phyloP scores from a whole-genome alignment of 176 grass and related monocot species.

The Ampelocalamus luodianensis region DNA sequence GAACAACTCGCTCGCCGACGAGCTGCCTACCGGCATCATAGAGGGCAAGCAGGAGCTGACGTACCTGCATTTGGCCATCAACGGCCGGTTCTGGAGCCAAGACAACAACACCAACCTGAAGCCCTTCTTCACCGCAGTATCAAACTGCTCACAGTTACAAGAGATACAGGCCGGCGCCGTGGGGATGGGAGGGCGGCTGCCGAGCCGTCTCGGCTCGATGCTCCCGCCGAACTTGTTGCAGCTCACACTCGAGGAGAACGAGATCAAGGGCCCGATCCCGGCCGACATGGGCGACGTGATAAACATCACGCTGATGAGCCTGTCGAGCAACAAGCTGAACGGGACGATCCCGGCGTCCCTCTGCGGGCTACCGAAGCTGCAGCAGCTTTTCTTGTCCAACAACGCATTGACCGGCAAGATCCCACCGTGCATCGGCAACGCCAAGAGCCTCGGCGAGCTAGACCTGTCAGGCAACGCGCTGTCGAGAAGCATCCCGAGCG shows the following conservation, averaged over 20 bases:
- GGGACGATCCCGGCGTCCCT: conserved; percentile 69
- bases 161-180: conserved; percentile 62
- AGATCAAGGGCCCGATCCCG: conserved; percentile 72
- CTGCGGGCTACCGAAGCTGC: conserved; percentile 40
- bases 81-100: conserved; percentile 57
- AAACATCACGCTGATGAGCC: conserved; percentile 73
- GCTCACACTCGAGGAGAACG: conserved; percentile 56
- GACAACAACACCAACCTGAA: conserved; percentile 66
- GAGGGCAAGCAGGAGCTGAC: not conserved
- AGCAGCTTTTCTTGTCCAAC: conserved; percentile 59
- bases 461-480: conserved; percentile 65
- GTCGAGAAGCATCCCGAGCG: conserved; percentile 55
- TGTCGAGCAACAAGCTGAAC: conserved; percentile 71
- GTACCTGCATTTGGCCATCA: conserved; percentile 62
- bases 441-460: conserved; percentile 52
- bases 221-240: conserved; percentile 34
- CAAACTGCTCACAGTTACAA: conserved; percentile 53
- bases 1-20: conserved; percentile 59
- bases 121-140: conserved; percentile 71
- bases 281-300: conserved; percentile 52
- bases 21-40: conserved; percentile 57
- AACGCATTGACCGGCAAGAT: conserved; percentile 59
- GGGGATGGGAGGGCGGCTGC: conserved; percentile 58
- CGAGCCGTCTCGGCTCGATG: conserved; percentile 28
- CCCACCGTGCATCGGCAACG: conserved; percentile 59